Conservation (phyloP, 1,284 basidiomycete genomes). For the Athelia sp. region DNA sequence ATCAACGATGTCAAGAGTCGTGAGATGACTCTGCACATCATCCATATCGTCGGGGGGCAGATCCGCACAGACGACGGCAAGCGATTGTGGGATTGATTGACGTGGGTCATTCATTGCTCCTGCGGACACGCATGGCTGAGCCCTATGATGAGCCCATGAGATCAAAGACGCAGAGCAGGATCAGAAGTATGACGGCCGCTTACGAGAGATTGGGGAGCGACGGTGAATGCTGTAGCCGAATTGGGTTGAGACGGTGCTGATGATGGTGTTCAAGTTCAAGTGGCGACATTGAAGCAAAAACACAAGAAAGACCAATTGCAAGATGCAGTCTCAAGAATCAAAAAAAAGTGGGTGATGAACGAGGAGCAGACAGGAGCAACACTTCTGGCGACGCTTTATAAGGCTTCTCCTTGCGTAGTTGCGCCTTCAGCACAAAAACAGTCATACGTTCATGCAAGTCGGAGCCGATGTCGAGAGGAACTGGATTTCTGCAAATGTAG, state of each 20-base stretch:
- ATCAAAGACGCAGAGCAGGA: conserved; percentile 4
- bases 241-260: conserved; percentile 33
- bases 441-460: too few relatives aligned
- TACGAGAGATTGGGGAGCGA: conserved; percentile 59
- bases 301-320: conserved; percentile 12
- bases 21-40: conserved; percentile 1
- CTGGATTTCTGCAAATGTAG: too few relatives aligned
- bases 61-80: conserved; percentile 8
- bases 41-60: conserved; percentile 6
- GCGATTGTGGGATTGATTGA: conserved; percentile 16
- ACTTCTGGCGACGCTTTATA: too few relatives aligned
- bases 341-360: conserved; percentile 16
- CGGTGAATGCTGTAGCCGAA: conserved; percentile 53
- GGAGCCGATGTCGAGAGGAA: too few relatives aligned
- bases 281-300: background rate
- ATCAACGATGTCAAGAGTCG: conserved; percentile 1
- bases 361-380: too few relatives aligned
- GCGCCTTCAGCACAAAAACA: conserved; percentile 12
- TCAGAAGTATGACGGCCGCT: conserved; percentile 9
- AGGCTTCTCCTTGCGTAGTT: conserved; percentile 15
- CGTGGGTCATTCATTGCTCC: conserved; percentile 20
- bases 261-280: conserved; percentile 19
- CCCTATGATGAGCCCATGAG: conserved; percentile 21
- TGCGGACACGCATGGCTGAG: conserved; percentile 34
- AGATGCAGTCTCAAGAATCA: too few relatives aligned